Conservation (phyloP, 257 asterid genomes). For the Leptodermis oblonga region DNA sequence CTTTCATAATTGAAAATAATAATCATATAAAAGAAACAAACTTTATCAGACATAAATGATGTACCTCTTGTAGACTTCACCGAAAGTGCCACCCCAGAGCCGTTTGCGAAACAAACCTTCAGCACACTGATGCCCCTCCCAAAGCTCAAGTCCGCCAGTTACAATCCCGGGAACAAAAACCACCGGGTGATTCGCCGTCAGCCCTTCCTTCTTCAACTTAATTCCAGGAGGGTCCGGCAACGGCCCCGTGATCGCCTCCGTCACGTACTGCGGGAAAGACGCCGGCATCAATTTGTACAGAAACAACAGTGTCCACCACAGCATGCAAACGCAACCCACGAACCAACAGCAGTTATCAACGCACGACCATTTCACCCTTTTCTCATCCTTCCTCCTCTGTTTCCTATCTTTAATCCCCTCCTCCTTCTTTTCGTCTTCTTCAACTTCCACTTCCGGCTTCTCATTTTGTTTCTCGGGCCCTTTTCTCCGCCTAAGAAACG, state of each 20-base stretch:
- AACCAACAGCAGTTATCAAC: slow-evolving; percentile 80
- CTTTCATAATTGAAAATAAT: too few species aligned
- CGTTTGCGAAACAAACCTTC: slow-evolving; percentile 85
- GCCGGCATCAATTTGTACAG: slow-evolving; percentile 70
- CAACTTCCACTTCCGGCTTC: slow-evolving; percentile 20
- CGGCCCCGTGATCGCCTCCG: slow-evolving; percentile 82
- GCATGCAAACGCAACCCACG: slow-evolving; percentile 65
- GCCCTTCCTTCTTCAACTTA: slow-evolving; percentile 65
- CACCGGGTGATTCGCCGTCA: slow-evolving; percentile 82
- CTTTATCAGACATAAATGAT: not conserved
- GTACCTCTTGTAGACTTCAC: slow-evolving; percentile 74
- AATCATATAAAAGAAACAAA: not conserved
- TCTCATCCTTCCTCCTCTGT: slow-evolving; percentile 28
- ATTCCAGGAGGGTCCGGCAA: slow-evolving; percentile 82
- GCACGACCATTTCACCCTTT: slow-evolving; percentile 61
- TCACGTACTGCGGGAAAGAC: slow-evolving; percentile 74
- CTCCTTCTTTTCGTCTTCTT: slow-evolving; percentile 25
- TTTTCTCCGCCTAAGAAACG: slow-evolving; percentile 41
- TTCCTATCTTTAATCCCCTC: slow-evolving; percentile 13
- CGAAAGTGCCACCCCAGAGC: slow-evolving; percentile 94
- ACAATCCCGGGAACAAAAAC: slow-evolving; percentile 90
- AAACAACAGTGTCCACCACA: slow-evolving; percentile 79
- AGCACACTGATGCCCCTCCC: slow-evolving; percentile 92
- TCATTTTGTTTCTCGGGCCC: slow-evolving; percentile 37
- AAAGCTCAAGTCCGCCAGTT: slow-evolving; percentile 89